phyloP scores from a whole-genome alignment of 768 basidiomycete species.

The Mycena olivaceomarginata region DNA sequence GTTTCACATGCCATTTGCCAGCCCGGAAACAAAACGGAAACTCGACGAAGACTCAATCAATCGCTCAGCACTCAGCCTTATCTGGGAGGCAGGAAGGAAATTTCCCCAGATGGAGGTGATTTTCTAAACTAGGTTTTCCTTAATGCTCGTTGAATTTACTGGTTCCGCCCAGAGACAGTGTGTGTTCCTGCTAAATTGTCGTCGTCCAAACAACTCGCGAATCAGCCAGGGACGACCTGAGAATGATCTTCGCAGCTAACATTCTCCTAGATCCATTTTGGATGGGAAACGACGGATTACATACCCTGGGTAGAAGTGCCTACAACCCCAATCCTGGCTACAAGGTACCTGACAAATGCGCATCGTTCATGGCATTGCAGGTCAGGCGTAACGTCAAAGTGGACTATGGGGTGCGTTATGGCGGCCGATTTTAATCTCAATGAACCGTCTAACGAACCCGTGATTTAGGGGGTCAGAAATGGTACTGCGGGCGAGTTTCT shows the following conservation, averaged over 20 bases:
- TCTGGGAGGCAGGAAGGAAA: no score
- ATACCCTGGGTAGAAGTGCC: neutral
- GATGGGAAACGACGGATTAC: conserved; percentile 5
- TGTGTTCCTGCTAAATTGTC: no score
- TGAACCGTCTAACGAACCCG: neutral
- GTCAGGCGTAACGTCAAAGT: conserved; percentile 9
- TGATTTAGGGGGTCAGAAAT: conserved; percentile 4
- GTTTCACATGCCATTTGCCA: neutral
- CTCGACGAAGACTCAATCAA: neutral
- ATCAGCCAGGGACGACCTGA: no score
- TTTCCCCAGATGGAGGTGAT: neutral
- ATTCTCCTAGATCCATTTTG: conserved; percentile 17
- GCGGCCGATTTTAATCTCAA: no score
- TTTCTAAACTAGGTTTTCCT: neutral
- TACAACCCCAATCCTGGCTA: conserved; percentile 13
- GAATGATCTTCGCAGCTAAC: no score
- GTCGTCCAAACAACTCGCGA: no score
- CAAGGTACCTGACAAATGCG: neutral
- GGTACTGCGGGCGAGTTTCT: conserved; percentile 18
- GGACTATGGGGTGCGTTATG: conserved; percentile 10
- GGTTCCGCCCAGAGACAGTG: no score
- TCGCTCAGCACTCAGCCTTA: no score
- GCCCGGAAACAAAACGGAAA: neutral
- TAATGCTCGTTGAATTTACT: no score
- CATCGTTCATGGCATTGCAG: neutral